A percentile compares a stretch with the other conserved stretches of the same genome.
These are phyloP conservation scores for Calonectria leucothoes DNA, from an alignment of 2,329 filamentous ascomycete species.

Conservation along the genomic window DNA sequence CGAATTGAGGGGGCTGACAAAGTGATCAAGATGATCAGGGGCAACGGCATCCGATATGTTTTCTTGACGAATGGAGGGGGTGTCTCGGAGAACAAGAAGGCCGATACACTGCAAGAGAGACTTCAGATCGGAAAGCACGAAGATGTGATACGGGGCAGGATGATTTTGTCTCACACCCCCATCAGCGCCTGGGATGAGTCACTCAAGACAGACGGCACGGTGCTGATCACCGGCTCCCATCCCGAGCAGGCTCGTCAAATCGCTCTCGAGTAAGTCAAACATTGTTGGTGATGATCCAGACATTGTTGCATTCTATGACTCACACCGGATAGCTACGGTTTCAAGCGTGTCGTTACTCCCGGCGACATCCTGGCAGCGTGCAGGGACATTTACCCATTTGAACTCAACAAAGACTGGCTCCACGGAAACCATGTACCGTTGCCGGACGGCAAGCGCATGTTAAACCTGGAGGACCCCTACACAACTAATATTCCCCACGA, in stretches of 20 bases:
- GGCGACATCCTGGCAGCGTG: slow-evolving; percentile 83
- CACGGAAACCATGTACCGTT: slow-evolving; percentile 44
- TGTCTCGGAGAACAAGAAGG: slow-evolving; percentile 71
- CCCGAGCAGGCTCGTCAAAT: slow-evolving; percentile 76
- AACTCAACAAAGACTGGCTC: slow-evolving; percentile 51
- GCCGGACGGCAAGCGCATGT: slow-evolving; percentile 48
- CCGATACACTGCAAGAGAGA: slow-evolving; percentile 47
- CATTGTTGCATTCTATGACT: not conserved
- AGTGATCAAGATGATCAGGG: slow-evolving; percentile 78
- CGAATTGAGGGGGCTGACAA: slow-evolving; percentile 83
- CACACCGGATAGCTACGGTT: slow-evolving; percentile 67
- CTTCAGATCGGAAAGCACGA: slow-evolving; percentile 47
- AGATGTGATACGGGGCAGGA: slow-evolving; percentile 47
- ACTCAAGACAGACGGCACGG: slow-evolving; percentile 59
- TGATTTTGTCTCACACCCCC: slow-evolving; percentile 90
- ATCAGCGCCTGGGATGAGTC: slow-evolving; percentile 68
- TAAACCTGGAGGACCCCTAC: slow-evolving; percentile 46
- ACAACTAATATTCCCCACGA: slow-evolving; percentile 49
- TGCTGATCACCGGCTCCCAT: slow-evolving; percentile 80
- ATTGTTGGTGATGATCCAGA: slow-evolving; percentile 31
- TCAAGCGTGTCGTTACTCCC: slow-evolving; percentile 84
- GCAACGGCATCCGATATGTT: slow-evolving; percentile 87
- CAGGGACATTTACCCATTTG: slow-evolving; percentile 86
- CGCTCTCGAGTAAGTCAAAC: slow-evolving; percentile 68
- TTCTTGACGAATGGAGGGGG: slow-evolving; percentile 96